These are phyloP conservation scores for Leccinellum luteum DNA, from an alignment of 768 basidiomycete genomes.

Conservation along the genomic window DNA sequence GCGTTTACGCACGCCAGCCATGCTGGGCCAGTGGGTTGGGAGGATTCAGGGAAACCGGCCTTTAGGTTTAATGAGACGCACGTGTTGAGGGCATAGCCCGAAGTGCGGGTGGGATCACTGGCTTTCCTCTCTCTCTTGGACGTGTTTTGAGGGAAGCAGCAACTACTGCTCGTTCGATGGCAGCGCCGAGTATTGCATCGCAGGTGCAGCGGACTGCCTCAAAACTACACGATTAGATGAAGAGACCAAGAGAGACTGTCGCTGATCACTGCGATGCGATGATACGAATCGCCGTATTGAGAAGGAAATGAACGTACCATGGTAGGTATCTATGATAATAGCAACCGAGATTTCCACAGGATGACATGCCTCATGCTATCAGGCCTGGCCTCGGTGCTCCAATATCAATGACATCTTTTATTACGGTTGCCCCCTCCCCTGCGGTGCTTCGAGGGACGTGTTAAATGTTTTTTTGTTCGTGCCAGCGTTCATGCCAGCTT, in stretches of 20 bases:
- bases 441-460: background rate
- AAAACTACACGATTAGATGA: background rate
- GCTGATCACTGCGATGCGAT: background rate
- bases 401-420: background rate
- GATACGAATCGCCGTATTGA: conserved; percentile 6
- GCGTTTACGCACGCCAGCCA: background rate
- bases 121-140: background rate
- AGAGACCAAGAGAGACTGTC: background rate
- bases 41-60: background rate
- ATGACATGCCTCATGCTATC: conserved; percentile 6
- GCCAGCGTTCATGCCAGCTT: background rate
- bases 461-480: background rate
- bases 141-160: background rate
- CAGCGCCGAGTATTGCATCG: background rate
- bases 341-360: background rate
- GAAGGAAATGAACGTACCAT: background rate
- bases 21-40: background rate
- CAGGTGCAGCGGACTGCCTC: background rate
- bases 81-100: background rate
- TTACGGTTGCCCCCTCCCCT: background rate
- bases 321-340: background rate
- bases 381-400: background rate
- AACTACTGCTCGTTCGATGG: background rate
- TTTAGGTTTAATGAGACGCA: conserved; percentile 11
- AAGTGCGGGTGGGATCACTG: background rate